These are phyloP conservation scores for Lagenidium sp. DNA, from an alignment of 352 stramenopile species.

Conservation along the genomic window DNA sequence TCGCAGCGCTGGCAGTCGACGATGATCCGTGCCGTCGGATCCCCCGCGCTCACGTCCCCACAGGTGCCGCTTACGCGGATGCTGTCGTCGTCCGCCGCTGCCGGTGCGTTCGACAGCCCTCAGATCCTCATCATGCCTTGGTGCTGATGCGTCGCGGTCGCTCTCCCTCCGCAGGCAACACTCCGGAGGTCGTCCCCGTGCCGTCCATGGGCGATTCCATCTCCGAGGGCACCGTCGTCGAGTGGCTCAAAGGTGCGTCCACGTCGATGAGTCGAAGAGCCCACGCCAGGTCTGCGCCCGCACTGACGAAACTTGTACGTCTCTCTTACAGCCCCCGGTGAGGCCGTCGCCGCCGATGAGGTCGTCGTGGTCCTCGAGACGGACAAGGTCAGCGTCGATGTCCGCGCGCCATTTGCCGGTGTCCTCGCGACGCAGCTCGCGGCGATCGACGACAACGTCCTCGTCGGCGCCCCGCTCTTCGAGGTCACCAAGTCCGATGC, in stretches of 20 bases:
- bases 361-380: slow-evolving; percentile 98
- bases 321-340: slow-evolving; percentile 58
- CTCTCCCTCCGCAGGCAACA: too few species aligned
- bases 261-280: background rate
- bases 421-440: slow-evolving; percentile 89
- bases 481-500: slow-evolving; percentile 27
- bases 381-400: slow-evolving; percentile 95
- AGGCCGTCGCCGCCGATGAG: slow-evolving; percentile 93
- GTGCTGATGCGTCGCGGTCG: too few species aligned
- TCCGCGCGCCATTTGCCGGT: slow-evolving; percentile 87
- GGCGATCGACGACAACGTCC: slow-evolving; percentile 93
- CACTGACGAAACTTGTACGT: background rate
- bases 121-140: slow-evolving; percentile 10
- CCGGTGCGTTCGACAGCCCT: background rate
- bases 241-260: slow-evolving; percentile 87
- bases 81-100: background rate
- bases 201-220: slow-evolving; percentile 95
- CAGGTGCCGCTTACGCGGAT: background rate
- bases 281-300: background rate
- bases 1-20: background rate
- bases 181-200: slow-evolving; percentile 56
- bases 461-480: slow-evolving; percentile 93
- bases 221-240: slow-evolving; percentile 96
- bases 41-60: background rate
- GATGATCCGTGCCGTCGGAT: background rate